A percentile compares a stretch with the other conserved stretches of the same genome.
These are phyloP conservation scores for Capsicum chinense DNA, from an alignment of 257 asterid species.

Conservation along the genomic window DNA sequence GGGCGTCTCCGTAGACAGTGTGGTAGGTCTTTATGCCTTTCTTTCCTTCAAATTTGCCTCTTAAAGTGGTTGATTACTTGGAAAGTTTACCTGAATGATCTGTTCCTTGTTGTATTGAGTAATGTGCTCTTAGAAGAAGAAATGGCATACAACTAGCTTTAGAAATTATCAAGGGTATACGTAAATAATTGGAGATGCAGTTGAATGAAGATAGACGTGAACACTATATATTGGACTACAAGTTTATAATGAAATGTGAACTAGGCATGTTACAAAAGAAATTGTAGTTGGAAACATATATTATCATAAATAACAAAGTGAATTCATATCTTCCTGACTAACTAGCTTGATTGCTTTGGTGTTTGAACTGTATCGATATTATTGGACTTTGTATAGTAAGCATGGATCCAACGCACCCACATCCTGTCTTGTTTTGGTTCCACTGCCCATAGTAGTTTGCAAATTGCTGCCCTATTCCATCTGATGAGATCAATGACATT, in stretches of 20 bases:
- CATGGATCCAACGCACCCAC: no score
- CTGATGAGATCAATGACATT: no score
- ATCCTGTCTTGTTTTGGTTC: no score
- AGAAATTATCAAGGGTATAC: background rate
- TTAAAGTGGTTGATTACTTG: background rate
- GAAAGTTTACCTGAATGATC: background rate
- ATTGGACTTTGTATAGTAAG: no score
- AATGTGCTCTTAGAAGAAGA: no score
- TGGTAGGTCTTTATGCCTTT: slow-evolving; percentile 38
- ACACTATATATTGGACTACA: background rate
- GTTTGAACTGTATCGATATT: no score
- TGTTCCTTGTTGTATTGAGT: background rate
- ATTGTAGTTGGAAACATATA: background rate
- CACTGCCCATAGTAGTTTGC: no score
- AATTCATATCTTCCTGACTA: background rate
- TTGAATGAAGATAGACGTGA: background rate
- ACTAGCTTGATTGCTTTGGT: no score
- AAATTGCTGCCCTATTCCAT: no score
- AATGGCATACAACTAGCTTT: background rate
- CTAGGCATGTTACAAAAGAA: background rate
- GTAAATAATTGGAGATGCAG: background rate
- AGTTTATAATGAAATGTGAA: background rate
- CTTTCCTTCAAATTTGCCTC: background rate
- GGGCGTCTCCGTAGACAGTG: slow-evolving; percentile 60
- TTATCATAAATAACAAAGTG: background rate